Base-by-base conservation (phyloP, 1,139 yeast genomes). In the Debaryomyces coudertii region DNA sequence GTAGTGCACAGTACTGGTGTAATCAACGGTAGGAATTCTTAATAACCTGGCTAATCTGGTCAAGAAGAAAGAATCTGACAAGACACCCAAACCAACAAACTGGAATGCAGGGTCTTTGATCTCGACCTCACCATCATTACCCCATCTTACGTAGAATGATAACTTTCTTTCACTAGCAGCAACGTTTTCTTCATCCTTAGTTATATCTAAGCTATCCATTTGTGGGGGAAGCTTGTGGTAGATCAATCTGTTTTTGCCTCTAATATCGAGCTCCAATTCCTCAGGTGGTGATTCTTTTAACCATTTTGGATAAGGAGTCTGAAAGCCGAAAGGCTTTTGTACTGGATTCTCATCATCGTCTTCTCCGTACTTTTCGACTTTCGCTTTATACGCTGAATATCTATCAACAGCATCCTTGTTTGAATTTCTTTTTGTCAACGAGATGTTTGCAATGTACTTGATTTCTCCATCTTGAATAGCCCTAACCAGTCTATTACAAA, bases 11-110 rank as follows among this genome's bases (percentile, higher is more conserved):
- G 62, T 76, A 65, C 58, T 53, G 16, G 46, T 43, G 33, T 65
- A 51, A 33, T 65, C 57, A 9, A 62, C 49, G 27, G 50, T 54
- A 9, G 57, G 56, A 14, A 68, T 45, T 12, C 73, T 54, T 30
- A 70, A 56, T 7, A 60, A 47, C 36, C 76, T 58, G 1, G 63
- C 65, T 40, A 69, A 49, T 1, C 84, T 66, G 14, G 80, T 73
- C 44, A 85, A 64, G 49, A 82, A 73, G 50, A 79, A 74, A 8
- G 83, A 74, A 61, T 87, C 95, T 0, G 87, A 76, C 20, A 85
- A 66, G 47, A 80, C 81, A 1, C 85, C 85, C 44, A 86, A 62
- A 0, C 87, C 89, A 20, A 78, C 82, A 59, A 77, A 82, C 50
- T 82, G 78, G 58, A 72, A 79, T 7, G 48, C 49, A 39, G 39